phyloP scores from a whole-genome alignment of 768 basidiomycete species.

The Mycena chlorophos region DNA sequence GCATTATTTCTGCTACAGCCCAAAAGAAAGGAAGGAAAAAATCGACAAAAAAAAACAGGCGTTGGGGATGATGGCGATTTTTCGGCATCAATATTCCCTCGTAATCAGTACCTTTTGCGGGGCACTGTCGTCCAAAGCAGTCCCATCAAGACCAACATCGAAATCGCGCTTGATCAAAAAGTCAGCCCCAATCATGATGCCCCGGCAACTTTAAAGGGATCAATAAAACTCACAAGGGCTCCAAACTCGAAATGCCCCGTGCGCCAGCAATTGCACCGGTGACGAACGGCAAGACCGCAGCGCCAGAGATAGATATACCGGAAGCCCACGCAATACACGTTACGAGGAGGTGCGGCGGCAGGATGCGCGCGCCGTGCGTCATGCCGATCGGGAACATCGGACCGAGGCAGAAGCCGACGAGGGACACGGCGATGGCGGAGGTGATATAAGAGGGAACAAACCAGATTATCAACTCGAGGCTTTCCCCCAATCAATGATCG shows the following conservation, averaged over 20 bases:
- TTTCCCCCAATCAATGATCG: conserved; percentile 6
- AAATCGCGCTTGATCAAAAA: background rate
- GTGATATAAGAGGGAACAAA: conserved; percentile 47
- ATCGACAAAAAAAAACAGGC: background rate
- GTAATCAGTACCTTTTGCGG: background rate
- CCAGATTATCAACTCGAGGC: conserved; percentile 54
- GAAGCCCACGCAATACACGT: conserved; percentile 50
- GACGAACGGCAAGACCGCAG: conserved; percentile 52
- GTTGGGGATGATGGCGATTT: no score
- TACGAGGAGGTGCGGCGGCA: conserved; percentile 54
- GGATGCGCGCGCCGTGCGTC: conserved; percentile 49
- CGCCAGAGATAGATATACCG: conserved; percentile 54
- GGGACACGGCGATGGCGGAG: conserved; percentile 45
- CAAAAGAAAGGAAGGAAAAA: background rate
- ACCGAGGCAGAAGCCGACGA: conserved; percentile 54
- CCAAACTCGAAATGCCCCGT: conserved; percentile 48
- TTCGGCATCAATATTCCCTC: background rate
- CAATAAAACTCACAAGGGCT: conserved; percentile 35
- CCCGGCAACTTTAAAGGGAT: background rate
- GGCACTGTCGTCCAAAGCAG: background rate
- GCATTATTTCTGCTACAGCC: background rate
- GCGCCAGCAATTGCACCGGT: conserved; percentile 47
- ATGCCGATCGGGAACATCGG: conserved; percentile 57
- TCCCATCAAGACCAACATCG: background rate
- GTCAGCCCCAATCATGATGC: background rate